phyloP scores from a whole-genome alignment of 75 land plant species.

The Selaginella tamariscina region DNA sequence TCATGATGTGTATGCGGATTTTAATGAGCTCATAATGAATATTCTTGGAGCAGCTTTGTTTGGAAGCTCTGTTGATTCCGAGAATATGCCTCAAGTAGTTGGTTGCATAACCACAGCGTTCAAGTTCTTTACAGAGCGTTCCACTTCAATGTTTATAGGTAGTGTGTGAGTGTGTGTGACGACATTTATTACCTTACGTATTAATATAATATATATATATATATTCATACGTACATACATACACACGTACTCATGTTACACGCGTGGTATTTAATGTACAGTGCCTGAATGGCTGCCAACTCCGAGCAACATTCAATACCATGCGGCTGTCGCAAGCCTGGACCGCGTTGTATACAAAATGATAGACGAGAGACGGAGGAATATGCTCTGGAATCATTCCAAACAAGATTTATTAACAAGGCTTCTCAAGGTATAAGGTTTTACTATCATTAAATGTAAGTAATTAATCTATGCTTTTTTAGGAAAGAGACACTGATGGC shows the following conservation, averaged over 20 bases:
- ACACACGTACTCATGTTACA: too few relatives aligned
- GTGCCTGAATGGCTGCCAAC: constrained; percentile 35
- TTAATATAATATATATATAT: too few relatives aligned
- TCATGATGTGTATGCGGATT: constrained; percentile 26
- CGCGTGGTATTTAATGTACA: constrained; percentile 13
- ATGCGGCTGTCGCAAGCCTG: constrained; percentile 15
- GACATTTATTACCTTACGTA: not conserved
- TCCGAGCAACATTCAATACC: constrained; percentile 19
- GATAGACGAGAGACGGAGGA: constrained; percentile 18
- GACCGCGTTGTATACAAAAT: constrained; percentile 19
- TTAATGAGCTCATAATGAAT: constrained; percentile 21
- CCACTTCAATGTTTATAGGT: constrained; percentile 34
- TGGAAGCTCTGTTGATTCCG: constrained; percentile 19
- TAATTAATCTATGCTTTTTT: not conserved
- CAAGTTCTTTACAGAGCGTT: constrained; percentile 21
- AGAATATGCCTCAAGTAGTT: constrained; percentile 18
- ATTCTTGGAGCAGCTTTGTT: constrained; percentile 24
- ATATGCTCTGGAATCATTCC: not conserved
- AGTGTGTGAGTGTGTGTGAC: too few relatives aligned
- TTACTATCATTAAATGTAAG: too few relatives aligned
- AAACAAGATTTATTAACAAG: constrained; percentile 22
- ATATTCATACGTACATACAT: too few relatives aligned
- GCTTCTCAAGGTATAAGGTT: constrained; percentile 21
- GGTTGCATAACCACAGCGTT: constrained; percentile 24
- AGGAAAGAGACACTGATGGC: constrained; percentile 30